A percentile compares a stretch with the other conserved stretches of the same genome.
These are phyloP conservation scores for Saturnispora dispora DNA, from an alignment of 805 yeast genomes.

Conservation along the genomic window DNA sequence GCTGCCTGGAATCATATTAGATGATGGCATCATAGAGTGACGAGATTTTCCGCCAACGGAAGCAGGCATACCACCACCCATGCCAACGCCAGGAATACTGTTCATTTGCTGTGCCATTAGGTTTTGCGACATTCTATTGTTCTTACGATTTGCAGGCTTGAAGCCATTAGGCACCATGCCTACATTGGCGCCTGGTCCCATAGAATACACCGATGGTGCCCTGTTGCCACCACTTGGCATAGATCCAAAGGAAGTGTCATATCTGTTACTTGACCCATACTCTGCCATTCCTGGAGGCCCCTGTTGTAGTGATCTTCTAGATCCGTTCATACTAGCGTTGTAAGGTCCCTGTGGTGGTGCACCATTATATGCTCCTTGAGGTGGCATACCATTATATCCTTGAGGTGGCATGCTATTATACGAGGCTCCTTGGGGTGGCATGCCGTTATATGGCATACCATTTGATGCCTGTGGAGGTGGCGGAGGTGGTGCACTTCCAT, in stretches of 20 bases:
- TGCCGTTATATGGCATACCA: not conserved
- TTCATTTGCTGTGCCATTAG: slow-evolving; percentile 21
- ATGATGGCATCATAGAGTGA: slow-evolving; percentile 25
- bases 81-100: slow-evolving; percentile 16
- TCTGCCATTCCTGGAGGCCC: not conserved
- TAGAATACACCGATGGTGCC: not conserved
- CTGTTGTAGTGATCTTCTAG: slow-evolving; percentile 4
- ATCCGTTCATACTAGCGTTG: not conserved
- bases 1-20: not conserved
- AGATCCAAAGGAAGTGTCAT: slow-evolving; percentile 11
- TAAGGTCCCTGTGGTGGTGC: not conserved
- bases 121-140: slow-evolving; percentile 32
- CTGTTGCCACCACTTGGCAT: slow-evolving; percentile 4
- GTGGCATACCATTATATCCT: not conserved
- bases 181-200: not conserved
- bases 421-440: not conserved
- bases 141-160: slow-evolving; percentile 38
- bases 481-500: not conserved
- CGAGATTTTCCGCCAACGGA: slow-evolving; percentile 9
- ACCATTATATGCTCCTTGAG: not conserved
- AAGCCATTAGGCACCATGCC: slow-evolving; percentile 16
- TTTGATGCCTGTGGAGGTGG: not conserved
- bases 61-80: slow-evolving; percentile 17
- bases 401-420: not conserved
- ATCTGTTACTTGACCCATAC: not conserved